Percentiles rank a stretch among this genome's conserved stretches.
phyloP scores from a whole-genome alignment of 1,139 yeast species.

The Hyphopichia khmerensis region DNA sequence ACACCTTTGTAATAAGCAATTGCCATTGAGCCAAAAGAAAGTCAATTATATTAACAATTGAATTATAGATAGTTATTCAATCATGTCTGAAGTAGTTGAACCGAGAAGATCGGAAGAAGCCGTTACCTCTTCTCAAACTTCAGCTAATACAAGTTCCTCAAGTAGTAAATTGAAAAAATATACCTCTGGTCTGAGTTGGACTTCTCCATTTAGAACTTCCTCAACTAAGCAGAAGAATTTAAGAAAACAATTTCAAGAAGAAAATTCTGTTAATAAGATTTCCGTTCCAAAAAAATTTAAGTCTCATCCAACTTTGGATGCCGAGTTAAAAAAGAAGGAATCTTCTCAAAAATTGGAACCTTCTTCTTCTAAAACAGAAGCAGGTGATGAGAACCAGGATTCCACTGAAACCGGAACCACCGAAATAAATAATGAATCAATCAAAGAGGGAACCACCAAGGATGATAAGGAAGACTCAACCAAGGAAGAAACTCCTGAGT shows the following conservation, averaged over 20 bases:
- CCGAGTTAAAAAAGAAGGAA: slow-evolving; percentile 22
- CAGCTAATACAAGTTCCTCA: slow-evolving; percentile 4
- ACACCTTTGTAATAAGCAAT: too few species aligned
- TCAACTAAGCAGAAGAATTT: slow-evolving; percentile 24
- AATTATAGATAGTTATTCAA: neutral
- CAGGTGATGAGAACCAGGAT: slow-evolving; percentile 6
- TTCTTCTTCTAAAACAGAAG: slow-evolving; percentile 7
- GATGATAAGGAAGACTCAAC: slow-evolving; percentile 8
- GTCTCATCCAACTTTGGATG: slow-evolving; percentile 41
- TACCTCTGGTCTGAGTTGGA: slow-evolving; percentile 43
- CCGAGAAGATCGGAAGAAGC: slow-evolving; percentile 8
- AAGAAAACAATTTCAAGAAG: slow-evolving; percentile 34
- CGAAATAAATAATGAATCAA: neutral
- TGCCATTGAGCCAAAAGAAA: too few species aligned
- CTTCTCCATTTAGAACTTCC: slow-evolving; percentile 50
- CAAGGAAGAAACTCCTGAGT: slow-evolving; percentile 12
- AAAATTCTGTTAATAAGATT: slow-evolving; percentile 33
- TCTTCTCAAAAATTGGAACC: slow-evolving; percentile 12
- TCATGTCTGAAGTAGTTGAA: slow-evolving; percentile 24
- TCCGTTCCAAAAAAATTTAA: slow-evolving; percentile 45
- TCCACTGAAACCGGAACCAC: slow-evolving; percentile 10
- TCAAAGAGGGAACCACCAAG: slow-evolving; percentile 9
- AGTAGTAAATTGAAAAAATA: slow-evolving; percentile 35
- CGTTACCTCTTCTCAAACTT: slow-evolving; percentile 7
- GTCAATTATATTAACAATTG: too few species aligned